Percentiles rank a stretch among this genome's conserved stretches.
These are phyloP conservation scores for Diaporthe sp. DNA, from an alignment of 2,329 filamentous ascomycete genomes.

Conservation along the genomic window DNA sequence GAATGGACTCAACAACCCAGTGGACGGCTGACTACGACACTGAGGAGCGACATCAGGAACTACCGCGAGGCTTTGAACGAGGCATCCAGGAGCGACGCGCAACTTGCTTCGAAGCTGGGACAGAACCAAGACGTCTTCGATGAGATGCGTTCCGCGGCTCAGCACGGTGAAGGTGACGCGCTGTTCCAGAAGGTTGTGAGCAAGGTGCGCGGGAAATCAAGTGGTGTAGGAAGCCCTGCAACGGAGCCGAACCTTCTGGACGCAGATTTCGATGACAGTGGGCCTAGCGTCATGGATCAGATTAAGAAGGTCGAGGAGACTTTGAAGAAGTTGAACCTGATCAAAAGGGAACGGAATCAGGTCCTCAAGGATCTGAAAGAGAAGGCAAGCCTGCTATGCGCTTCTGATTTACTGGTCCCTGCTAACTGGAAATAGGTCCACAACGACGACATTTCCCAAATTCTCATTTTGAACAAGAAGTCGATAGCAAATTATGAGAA, in stretches of 20 bases:
- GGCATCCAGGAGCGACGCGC: slow-evolving; percentile 86
- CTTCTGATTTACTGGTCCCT: not conserved
- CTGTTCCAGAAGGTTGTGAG: slow-evolving; percentile 90
- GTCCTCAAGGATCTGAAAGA: slow-evolving; percentile 97
- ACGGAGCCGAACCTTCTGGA: slow-evolving; percentile 83
- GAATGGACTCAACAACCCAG: slow-evolving; percentile 99
- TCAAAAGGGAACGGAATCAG: slow-evolving; percentile 92
- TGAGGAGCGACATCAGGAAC: slow-evolving; percentile 87
- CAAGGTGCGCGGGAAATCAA: slow-evolving; percentile 78
- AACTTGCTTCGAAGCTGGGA: slow-evolving; percentile 85
- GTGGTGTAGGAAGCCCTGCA: slow-evolving; percentile 72
- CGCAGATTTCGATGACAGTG: slow-evolving; percentile 87
- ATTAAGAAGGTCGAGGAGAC: slow-evolving; percentile 91
- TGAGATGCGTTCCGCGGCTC: slow-evolving; percentile 92
- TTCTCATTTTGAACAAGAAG: slow-evolving; percentile 98
- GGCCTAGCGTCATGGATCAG: slow-evolving; percentile 87
- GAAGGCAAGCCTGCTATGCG: slow-evolving; percentile 75
- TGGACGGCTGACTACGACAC: slow-evolving; percentile 86
- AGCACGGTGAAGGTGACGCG: slow-evolving; percentile 87
- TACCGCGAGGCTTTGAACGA: slow-evolving; percentile 93
- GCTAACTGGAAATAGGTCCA: slow-evolving; percentile 75
- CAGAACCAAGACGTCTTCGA: slow-evolving; percentile 92
- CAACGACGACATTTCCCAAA: slow-evolving; percentile 96
- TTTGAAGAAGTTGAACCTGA: slow-evolving; percentile 88
- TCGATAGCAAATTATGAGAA: slow-evolving; percentile 92